Conservation (phyloP, 495 filamentous ascomycete species). For the Tuber umbilicatum region DNA sequence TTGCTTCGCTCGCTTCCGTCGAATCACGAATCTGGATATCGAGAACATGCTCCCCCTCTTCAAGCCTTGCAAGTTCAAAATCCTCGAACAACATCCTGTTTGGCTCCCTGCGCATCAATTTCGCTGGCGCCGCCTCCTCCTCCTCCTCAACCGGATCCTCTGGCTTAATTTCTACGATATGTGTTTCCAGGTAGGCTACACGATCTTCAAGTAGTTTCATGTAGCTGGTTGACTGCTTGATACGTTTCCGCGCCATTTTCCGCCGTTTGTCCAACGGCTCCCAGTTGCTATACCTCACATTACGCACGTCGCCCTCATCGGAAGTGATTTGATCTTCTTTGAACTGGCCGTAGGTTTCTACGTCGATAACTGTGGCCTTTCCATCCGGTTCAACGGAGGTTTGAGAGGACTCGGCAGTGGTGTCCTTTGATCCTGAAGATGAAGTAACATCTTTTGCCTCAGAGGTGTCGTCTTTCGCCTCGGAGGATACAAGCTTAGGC, state of each 20-base stretch:
- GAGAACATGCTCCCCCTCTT: conserved; percentile 1
- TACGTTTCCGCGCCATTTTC: background rate
- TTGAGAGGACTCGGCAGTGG: background rate
- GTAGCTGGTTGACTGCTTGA: background rate
- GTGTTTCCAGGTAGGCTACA: background rate
- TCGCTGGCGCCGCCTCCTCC: background rate
- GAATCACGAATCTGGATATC: background rate
- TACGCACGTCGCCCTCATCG: background rate
- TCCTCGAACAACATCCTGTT: background rate
- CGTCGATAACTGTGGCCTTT: background rate
- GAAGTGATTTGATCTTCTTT: background rate
- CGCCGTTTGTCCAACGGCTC: background rate
- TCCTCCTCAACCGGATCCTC: background rate
- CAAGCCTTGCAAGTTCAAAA: background rate
- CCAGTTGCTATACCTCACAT: background rate
- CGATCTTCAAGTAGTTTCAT: background rate
- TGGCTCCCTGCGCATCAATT: background rate
- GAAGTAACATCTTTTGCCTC: background rate
- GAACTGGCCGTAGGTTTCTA: background rate
- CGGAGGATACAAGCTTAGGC: background rate
- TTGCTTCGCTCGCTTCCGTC: background rate
- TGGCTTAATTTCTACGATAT: background rate
- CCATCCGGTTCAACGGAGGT: background rate
- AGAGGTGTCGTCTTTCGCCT: background rate
- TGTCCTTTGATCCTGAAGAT: background rate